These are phyloP conservation scores for Citrus unshiu DNA, from an alignment of 345 rosid genomes.

Conservation along the genomic window DNA sequence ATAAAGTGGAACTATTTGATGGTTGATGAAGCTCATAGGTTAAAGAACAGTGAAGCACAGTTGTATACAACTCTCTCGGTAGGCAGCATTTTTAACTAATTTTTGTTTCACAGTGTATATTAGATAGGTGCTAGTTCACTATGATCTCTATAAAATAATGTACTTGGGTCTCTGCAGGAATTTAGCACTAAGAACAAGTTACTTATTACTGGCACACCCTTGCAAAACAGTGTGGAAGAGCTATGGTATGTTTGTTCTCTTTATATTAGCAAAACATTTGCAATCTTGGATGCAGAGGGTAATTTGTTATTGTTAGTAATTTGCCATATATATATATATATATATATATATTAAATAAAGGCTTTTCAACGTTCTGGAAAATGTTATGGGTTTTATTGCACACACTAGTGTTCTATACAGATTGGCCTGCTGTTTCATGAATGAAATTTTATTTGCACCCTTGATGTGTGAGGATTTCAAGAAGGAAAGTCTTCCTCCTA, in stretches of 20 bases:
- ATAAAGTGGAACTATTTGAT: conserved; percentile 95
- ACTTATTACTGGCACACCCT: conserved; percentile 97
- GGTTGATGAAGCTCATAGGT: conserved; percentile 99
- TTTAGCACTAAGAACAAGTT: conserved; percentile 96
- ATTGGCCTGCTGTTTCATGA: neutral
- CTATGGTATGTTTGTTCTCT: conserved; percentile 62
- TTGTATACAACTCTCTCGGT: conserved; percentile 91
- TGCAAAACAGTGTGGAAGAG: conserved; percentile 99
- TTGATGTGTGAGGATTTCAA: neutral
- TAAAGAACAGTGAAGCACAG: conserved; percentile 98
- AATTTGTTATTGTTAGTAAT: neutral
- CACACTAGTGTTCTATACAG: neutral
- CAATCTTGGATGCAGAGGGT: neutral
- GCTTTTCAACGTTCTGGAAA: neutral
- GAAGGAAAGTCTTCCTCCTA: neutral
- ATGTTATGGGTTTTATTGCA: neutral
- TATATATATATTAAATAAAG: neutral
- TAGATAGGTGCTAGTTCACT: conserved; percentile 10
- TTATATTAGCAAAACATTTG: neutral
- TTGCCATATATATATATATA: neutral
- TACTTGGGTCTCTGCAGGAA: conserved; percentile 52
- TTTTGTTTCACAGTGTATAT: conserved; percentile 3
- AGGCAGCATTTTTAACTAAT: conserved; percentile 19
- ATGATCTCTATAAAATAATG: conserved; percentile 12
- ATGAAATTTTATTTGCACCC: neutral